Evolutionary conservation across 345 rosid genomes (phyloP), one percentile per base, ranked within the genome.

Genomic region (Dipteronia sinensis): DNA sequence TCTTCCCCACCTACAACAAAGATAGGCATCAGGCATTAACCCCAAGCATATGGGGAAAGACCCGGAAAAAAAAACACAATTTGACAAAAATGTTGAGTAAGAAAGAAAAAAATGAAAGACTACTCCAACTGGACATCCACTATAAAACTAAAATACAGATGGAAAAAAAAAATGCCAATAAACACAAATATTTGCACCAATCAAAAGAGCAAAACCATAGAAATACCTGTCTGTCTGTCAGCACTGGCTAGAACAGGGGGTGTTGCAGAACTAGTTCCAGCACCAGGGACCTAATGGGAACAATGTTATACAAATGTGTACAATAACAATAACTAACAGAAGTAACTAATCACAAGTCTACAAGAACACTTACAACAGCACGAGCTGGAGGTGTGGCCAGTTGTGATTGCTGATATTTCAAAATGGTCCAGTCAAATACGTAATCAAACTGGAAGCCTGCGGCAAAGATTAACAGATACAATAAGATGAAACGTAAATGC

Each of bases 401-500:
- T 76, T 94, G 99, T 64, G 99, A 91, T 74, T 94, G 98, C 87
- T 96, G 99, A 76, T 92, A 95, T 86, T 95, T 95, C 88, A 95
- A 76, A 80, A 95, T 95, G 49, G 99, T 96, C 99, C 99, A 96
- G 80, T 96, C 99, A 84, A 96, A 96, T 20, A 96, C 95, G 49
- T 92, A 91, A 80, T 96, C 99, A 65, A 94, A 92, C 83, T 96
- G 99, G 83, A 94, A 96, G 82, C 99, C 98, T 96, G 87, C 61
- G 10, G 11, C 67, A 59, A 70, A 23, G 42, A 75, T 12, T 65
- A 82, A 74, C 55, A 72, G 31, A 78, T 22, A 42, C 16, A 73
- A 40, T 7, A n/a, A 71, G 9, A 23, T 46, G 69, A 64, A 72
- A 40, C 65, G 22, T 25, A 34, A 49, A 22, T 49, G 11, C 61